Evolutionary conservation across 1,284 basidiomycete species (phyloP), one percentile per base, ranked within the genome.

Genomic region (Taiwanofungus camphoratus): DNA sequence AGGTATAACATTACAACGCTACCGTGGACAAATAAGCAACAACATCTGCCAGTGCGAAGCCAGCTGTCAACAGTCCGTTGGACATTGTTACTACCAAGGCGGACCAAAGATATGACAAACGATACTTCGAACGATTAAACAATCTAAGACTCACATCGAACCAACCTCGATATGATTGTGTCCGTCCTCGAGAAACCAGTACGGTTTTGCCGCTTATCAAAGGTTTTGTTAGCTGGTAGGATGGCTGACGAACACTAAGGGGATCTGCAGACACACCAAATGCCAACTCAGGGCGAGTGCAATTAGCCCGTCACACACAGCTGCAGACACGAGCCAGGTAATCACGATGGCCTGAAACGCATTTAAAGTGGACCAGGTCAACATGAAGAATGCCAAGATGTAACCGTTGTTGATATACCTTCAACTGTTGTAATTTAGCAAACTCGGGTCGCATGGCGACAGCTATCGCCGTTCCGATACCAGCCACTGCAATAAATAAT

Each of bases 51-150:
- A 62, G 55, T 4, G 65, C 61, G 56, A 62, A 67, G 18, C 66
- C 36, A 24, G 64, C 49, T 12, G 65, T 68, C 22, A 67, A 39
- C 15, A 61, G 33, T n/a, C 65, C 66, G 3, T 65, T 66, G 23
- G 66, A 63, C 20, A 68, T 48, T 2, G 64, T 66, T 7, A 66
- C 66, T 67, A 34, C n/a, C n/a, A 20, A 34, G 8, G 8, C 33
- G 9, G n/a, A 8, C 8, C 16, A 34, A 18, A 8, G 18, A 9
- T 21, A n/a, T 19, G 21, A 30, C 8, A 29, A 18, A 22, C 37
- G 18, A 43, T n/a, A 9, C 33, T 7, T 8, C 9, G 16, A 31
- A n/a, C n/a, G n/a, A n/a, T n/a, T n/a, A n/a, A n/a, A n/a, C n/a
- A n/a, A n/a, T n/a, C n/a, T n/a, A n/a, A 13, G 19, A 45, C 46